Base-by-base conservation (phyloP, 306 rosid species). In the Citrullus amarus region DNA sequence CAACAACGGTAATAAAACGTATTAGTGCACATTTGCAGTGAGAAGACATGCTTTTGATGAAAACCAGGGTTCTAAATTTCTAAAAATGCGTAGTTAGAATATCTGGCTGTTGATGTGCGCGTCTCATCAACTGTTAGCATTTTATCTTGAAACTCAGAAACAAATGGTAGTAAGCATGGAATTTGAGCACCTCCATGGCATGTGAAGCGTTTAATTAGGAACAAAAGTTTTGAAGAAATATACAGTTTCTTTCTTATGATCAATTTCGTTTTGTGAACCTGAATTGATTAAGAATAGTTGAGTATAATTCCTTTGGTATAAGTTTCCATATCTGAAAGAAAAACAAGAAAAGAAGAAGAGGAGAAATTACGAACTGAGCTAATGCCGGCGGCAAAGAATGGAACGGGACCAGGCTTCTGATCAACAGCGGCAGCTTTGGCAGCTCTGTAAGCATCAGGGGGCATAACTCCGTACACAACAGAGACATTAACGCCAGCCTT, bases 401-500 rank as follows among this genome's bases (percentile, higher is more conserved):
- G 99, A 39, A 95, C 82, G 8, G 97, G 97, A 48, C 92, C 97
- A 25, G 97, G 97, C 79, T 94, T 94, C 6, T 87, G 88, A 84
- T 91, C 89, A 10, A 70, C 32, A 8, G 85, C n/a, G 4, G 88
- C 80, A 57, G 86, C 89, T 77, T 89, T 91, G 34, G 98, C 98
- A 41, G 98, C 98, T 66, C 98, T 91, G 69, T 95, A 95, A 66
- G 98, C 98, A 48, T 95, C 98, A 6, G 97, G 97, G 7, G 99
- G 99, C 99, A 95, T 95, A 6, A 92, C 87, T 11, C 99, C 99
- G 20, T 95, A 95, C 22, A 95, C 99, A 44, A 95, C 97, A 5
- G 97, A 92, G 32, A 95, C 99, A 84, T 95, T 95, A 32, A 95
- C 99, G 10, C 99, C 99, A 50, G 99, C 99, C 81, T 95, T 95